Evolutionary conservation across 208 protist species (phyloP).

Genomic region (Crithidia sp.): DNA sequence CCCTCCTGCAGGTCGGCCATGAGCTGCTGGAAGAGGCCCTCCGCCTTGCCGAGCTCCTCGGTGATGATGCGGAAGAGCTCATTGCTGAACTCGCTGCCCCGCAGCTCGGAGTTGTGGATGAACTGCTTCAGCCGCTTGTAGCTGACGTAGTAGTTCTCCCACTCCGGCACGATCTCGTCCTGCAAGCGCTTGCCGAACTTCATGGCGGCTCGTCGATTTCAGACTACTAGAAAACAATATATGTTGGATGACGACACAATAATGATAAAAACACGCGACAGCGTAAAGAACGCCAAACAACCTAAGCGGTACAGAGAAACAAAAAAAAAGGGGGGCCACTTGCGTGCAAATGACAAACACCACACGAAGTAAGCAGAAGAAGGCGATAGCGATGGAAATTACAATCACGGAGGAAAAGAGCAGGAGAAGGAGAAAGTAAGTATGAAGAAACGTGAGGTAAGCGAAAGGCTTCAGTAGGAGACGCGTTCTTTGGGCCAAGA

Average conservation of each 20-base stretch:
- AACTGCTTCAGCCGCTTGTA: constrained; percentile 91
- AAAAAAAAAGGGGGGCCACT: no score
- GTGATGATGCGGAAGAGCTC: constrained; percentile 76
- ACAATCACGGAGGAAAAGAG: not conserved
- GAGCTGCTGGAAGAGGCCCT: constrained; percentile 75
- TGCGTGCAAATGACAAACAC: not conserved
- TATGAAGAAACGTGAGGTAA: no score
- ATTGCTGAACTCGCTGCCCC: constrained; percentile 71
- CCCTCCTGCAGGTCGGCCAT: constrained; percentile 75
- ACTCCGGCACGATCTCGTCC: constrained; percentile 85
- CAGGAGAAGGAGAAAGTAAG: not conserved
- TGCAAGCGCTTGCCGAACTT: constrained; percentile 92
- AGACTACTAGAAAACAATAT: not conserved
- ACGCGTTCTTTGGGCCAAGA: no score
- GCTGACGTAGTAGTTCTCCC: constrained; percentile 85
- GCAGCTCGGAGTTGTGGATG: constrained; percentile 74
- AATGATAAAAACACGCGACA: not conserved
- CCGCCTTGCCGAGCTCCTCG: constrained; percentile 78
- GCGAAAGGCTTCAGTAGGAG: no score
- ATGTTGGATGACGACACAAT: not conserved
- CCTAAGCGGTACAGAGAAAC: not conserved
- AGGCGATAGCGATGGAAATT: not conserved
- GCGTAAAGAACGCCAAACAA: not conserved
- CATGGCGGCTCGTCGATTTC: constrained; percentile 37
- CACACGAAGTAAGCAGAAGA: not conserved